Evolutionary conservation across 2,329 filamentous ascomycete genomes (phyloP).

Genomic region (Beauveria sp.): DNA sequence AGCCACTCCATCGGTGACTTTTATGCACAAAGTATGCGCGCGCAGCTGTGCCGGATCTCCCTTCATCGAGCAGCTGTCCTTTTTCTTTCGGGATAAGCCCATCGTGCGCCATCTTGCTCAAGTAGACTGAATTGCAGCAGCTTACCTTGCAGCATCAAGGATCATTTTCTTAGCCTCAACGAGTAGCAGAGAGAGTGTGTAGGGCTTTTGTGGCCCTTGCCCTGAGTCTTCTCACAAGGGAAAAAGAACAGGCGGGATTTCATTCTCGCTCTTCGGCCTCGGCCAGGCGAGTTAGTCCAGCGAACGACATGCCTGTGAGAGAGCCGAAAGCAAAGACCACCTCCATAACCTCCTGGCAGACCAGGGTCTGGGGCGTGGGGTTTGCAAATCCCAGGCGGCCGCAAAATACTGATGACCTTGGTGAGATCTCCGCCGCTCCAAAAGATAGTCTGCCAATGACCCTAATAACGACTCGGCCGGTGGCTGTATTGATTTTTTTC

Average conservation of each 20-base stretch:
- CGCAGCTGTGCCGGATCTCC: conserved; percentile 5
- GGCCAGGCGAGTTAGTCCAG: not conserved
- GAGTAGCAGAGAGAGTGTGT: not conserved
- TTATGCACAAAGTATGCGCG: conserved; percentile 4
- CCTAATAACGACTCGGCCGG: not conserved
- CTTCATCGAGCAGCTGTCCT: conserved; percentile 8
- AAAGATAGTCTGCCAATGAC: not conserved
- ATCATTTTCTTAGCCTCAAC: not conserved
- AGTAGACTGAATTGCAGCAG: not conserved
- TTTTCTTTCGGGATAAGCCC: not conserved
- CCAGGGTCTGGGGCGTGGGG: not conserved
- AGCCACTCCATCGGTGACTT: conserved; percentile 8
- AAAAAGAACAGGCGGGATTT: not conserved
- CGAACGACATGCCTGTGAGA: not conserved
- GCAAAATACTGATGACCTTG: not conserved
- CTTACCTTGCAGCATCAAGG: not conserved
- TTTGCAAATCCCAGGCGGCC: not conserved
- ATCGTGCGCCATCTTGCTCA: conserved; percentile 3
- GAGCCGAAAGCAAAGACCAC: not conserved
- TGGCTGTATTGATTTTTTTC: not conserved
- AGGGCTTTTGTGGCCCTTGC: not conserved
- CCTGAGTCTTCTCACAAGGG: not conserved
- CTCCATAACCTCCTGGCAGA: not conserved
- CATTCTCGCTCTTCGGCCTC: not conserved
- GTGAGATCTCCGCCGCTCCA: conserved; percentile 2